Evolutionary conservation across 352 stramenopile genomes (phyloP), one percentile per base, ranked within the genome.

Genomic region (Stephanocyclus meneghinianus): DNA sequence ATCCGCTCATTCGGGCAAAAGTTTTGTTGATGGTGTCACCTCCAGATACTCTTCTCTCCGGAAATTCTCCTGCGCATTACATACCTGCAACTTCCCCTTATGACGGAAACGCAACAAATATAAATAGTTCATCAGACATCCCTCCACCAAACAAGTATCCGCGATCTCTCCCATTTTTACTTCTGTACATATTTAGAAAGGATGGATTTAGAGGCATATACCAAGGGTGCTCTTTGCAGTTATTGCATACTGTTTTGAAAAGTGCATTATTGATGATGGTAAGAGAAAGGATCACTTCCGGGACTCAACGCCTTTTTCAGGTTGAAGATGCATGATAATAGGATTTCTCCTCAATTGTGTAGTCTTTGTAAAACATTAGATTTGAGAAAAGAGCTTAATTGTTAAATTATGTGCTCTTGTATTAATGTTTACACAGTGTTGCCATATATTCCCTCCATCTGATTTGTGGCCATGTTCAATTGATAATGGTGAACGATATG

Each of bases 221-320:
- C 63, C 69, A 74, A 26, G 89, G 89, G n/a, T 91, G 80, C 64
- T 65, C 80, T 55, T 81, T 91, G 53, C 87, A 94, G 62, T 69
- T 94, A 3, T 56, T 90, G 9, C 89, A 94, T 71, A 92, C 87
- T 0, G 37, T 92, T 26, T 61, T 92, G 21, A 94, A 94, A 69
- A 90, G 81, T 71, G 89, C 89, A 26, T 68, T 94, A n/a, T 76
- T 92, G 35, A 90, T 94, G 86, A 90, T 88, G 73, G 76, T 92
- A 10, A 40, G 85, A 61, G 89, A 94, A 74, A 78, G 75, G 44
- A 91, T 94, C 16, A 83, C 72, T 50, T 47, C 45, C 59, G 68
- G 60, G 7, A 83, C 64, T 35, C 73, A 74, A 32, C 59, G 56
- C 18, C 61, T 83, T 21, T 74, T 78, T 51, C 15, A 70, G 3